Percentiles rank a stretch among this genome's conserved stretches.
phyloP scores from a whole-genome alignment of 768 basidiomycete genomes.

The Leucogyrophana mollusca region DNA sequence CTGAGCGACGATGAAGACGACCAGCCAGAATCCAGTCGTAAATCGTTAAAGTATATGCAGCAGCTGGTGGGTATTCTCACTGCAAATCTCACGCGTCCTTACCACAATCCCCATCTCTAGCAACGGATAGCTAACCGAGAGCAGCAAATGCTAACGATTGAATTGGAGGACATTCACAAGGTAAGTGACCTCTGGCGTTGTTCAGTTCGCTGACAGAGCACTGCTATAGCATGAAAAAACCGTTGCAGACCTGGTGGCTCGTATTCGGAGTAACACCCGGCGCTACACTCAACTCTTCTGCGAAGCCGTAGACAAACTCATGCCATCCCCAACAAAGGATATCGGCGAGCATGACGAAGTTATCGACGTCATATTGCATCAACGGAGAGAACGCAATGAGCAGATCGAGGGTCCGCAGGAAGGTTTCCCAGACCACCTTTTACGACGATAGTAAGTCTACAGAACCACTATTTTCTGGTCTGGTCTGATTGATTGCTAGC shows the following conservation, averaged over 20 bases:
- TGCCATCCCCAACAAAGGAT: constrained; percentile 87
- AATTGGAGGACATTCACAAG: constrained; percentile 82
- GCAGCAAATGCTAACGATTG: constrained; percentile 84
- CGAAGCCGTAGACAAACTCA: constrained; percentile 85
- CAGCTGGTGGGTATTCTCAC: constrained; percentile 63
- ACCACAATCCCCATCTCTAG: constrained; percentile 38
- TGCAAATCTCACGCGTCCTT: constrained; percentile 19
- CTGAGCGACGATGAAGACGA: constrained; percentile 52
- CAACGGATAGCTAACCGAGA: constrained; percentile 94
- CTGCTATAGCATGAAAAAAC: constrained; percentile 62
- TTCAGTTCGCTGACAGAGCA: constrained; percentile 8
- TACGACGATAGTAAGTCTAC: constrained; percentile 87
- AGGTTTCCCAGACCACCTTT: constrained; percentile 86
- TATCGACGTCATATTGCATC: constrained; percentile 94
- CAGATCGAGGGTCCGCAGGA: constrained; percentile 71
- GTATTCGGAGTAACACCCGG: constrained; percentile 81
- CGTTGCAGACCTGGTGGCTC: constrained; percentile 69
- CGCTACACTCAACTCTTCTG: constrained; percentile 90
- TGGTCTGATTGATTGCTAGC: constrained; percentile 41
- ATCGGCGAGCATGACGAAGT: constrained; percentile 92
- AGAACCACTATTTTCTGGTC: neutral
- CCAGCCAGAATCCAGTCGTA: constrained; percentile 31
- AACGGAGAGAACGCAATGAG: constrained; percentile 85
- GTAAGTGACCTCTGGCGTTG: constrained; percentile 38
- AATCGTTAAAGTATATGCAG: constrained; percentile 72